A percentile compares a stretch with the other conserved stretches of the same genome.
Conservation (phyloP, 192 early-diverging fungal genomes). For the Mortierella hygrophila region DNA sequence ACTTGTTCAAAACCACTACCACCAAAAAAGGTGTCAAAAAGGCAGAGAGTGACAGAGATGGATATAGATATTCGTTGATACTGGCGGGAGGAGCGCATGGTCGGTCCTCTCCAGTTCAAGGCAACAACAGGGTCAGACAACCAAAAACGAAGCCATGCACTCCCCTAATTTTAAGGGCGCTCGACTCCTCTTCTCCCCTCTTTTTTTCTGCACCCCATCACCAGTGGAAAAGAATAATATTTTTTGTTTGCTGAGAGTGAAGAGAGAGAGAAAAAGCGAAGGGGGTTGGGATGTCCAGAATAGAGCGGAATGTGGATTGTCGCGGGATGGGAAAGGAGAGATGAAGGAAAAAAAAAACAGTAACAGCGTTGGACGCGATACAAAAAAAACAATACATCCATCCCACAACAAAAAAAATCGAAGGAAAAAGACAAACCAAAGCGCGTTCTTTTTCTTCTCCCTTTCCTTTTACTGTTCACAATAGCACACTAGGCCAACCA, state of each 20-base stretch:
- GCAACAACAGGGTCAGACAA: not conserved
- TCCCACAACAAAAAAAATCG: slow-evolving; percentile 62
- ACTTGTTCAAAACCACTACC: not conserved
- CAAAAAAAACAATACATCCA: not conserved
- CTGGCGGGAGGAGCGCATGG: not conserved
- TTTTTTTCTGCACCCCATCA: not conserved
- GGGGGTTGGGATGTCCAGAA: not conserved
- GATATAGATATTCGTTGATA: not conserved
- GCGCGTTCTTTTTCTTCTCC: not conserved
- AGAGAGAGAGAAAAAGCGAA: not conserved
- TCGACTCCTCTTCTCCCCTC: not conserved
- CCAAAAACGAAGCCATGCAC: slow-evolving; percentile 9
- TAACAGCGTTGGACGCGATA: not conserved
- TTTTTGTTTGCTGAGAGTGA: not conserved
- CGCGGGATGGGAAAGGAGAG: not conserved
- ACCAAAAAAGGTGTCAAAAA: not conserved
- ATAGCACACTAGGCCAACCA: not conserved
- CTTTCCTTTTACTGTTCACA: not conserved
- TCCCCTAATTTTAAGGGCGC: slow-evolving; percentile 18
- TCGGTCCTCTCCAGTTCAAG: not conserved
- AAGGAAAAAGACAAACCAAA: not conserved
- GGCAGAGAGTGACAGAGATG: slow-evolving; percentile 5
- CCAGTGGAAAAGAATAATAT: not conserved
- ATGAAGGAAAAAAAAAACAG: not conserved
- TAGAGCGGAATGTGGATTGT: slow-evolving; percentile 7